Evolutionary conservation across 2,329 filamentous ascomycete genomes (phyloP), one percentile per base, ranked within the genome.

Genomic region (Talaromyces pinophilus): DNA sequence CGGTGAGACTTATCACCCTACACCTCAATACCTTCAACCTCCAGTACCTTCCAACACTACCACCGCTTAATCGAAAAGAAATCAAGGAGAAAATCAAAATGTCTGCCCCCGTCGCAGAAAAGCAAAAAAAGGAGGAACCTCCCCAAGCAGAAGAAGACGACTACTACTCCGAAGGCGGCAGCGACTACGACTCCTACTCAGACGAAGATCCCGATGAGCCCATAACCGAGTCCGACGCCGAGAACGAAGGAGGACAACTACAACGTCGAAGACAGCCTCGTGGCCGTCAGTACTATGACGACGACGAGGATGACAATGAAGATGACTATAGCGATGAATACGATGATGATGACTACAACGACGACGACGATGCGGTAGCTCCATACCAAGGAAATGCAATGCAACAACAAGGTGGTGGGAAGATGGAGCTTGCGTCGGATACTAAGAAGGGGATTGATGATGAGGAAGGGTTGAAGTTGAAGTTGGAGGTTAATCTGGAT

Each of bases 401-500:
- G 22, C 62, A 48, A 28, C 62, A 63, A 35, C 65, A 60, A 35
- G 60, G 54, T 15, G 65, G 54, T 42, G 30, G 22, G 19, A 67
- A 63, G 48, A 42, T 63, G 38, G 61, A 67, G 28, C 62, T 38
- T 28, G 61, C 61, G 6, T 19, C 62, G 17, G 65, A 62, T 28
- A n/a, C 40, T 3, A 59, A 42, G 40, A 62, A 61, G 65, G 59
- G 35, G 13, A 62, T 55, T 30, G 67, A 67, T 30, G 65, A 67
- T 5, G 67, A 68, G 42, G 67, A 68, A 6, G 65, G 65, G 5
- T 76, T 87, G 64, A 80, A 83, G 69, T 72, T 87, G 74, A 78
- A 84, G 69, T 71, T 87, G 69, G 85, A 87, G 71, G 77, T 87
- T 66, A 87, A 87, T 70, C 78, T 87, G 65, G 85, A 87, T 71